A percentile compares a stretch with the other conserved stretches of the same genome.
phyloP scores from a whole-genome alignment of 441 rosid species.

The Populus trichocarpa region DNA sequence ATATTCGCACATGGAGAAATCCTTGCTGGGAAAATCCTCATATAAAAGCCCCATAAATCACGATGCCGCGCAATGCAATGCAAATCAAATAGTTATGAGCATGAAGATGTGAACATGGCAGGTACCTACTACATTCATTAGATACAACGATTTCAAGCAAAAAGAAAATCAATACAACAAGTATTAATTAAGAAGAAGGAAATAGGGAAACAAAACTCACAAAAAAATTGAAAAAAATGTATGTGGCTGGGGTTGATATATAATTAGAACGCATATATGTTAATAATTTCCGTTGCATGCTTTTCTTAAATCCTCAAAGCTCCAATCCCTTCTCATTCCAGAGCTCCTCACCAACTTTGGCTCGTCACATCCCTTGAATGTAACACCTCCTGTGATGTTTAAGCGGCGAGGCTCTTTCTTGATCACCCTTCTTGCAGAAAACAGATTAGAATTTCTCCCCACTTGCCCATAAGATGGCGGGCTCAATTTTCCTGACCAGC shows the following conservation, averaged over 20 bases:
- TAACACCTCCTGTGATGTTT: slow-evolving; percentile 25
- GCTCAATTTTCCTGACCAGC: slow-evolving; percentile 51
- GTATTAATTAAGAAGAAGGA: neutral
- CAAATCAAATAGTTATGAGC: neutral
- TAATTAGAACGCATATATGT: neutral
- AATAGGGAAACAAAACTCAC: too few species aligned
- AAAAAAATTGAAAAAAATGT: too few species aligned
- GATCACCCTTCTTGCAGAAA: slow-evolving; percentile 19
- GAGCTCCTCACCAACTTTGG: slow-evolving; percentile 67
- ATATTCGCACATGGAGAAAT: neutral
- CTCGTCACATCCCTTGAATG: slow-evolving; percentile 20
- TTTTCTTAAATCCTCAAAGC: slow-evolving; percentile 70
- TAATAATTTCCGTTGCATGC: neutral
- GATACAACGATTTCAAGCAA: too few species aligned
- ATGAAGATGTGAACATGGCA: neutral
- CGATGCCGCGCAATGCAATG: neutral
- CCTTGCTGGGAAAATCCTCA: neutral
- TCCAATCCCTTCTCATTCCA: slow-evolving; percentile 90
- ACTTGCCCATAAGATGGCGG: slow-evolving; percentile 27
- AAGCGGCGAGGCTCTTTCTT: slow-evolving; percentile 39
- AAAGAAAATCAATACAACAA: neutral
- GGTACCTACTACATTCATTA: neutral
- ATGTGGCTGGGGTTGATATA: too few species aligned
- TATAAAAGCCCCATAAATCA: too few species aligned
- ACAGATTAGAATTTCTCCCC: slow-evolving; percentile 16